Base-by-base conservation (phyloP, 2,329 filamentous ascomycete species). In the Verticillium klebahnii region DNA sequence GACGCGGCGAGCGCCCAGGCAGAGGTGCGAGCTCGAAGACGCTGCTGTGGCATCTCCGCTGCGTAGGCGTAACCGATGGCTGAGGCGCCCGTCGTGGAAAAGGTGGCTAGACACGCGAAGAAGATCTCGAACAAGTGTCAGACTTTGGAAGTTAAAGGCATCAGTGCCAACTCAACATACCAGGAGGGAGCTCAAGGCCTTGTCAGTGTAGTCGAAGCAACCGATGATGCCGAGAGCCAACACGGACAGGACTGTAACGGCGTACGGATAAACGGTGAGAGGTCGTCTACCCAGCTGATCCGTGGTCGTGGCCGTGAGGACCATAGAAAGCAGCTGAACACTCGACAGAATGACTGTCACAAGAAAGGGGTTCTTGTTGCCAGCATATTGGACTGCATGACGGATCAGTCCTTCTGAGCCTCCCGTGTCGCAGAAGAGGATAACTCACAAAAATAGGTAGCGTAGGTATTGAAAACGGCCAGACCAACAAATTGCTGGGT, bases 31-130 rank as follows among this genome's bases (percentile, higher is more conserved):
- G 77, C 75, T 39, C 76, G 74, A 3, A 78, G 70, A 2, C 75
- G 73, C 64, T 78, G 77, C 29, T 73, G 69, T 0, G 77, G 75
- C 17, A 78, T 70, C 61, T 78, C 77, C 8, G 76, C 73, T 0
- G 75, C 74, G 55, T 78, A 79, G 1, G 77, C 75, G 62, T 78
- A 78, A 7, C 76, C 77, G 37, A 78, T 78, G 5, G 75, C 76
- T 0, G 74, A 76, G 6, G 75, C 76, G 17, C 76, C 76, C 1
- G 74, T 78, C 3, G 75, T 78, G 2, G 75, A 74, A 54, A 78
- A 76, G 0, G 75, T 78, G 0, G 76, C 75, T 29, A 78, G 61
- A 45, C 74, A 78, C 19, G 75, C 75, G 61, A 77, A 78, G 68
- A 78, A 78, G 7, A 77, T 71, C 75, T 77, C 25, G 3, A 34